Percentiles rank a stretch among this genome's conserved stretches.
Evolutionary conservation across 495 filamentous ascomycete species (phyloP).

Genomic region (Tuber umbilicatum): DNA sequence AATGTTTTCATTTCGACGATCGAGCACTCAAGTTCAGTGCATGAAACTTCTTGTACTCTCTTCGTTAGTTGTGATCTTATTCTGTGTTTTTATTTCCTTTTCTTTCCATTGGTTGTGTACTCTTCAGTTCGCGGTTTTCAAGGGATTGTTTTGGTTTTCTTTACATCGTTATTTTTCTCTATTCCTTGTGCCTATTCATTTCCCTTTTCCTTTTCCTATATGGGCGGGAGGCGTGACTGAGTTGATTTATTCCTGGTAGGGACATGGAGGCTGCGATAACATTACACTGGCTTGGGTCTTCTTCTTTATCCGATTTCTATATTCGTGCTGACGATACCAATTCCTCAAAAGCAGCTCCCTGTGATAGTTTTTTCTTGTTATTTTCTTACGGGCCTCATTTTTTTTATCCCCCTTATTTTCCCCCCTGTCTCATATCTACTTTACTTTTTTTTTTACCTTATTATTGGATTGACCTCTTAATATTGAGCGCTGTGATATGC

Average conservation of each 20-base stretch:
- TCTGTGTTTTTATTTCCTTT: conserved; percentile 26
- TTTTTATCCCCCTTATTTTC: conserved; percentile 10
- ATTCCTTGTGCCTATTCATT: conserved; percentile 39
- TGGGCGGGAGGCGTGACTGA: conserved; percentile 33
- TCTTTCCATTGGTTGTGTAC: conserved; percentile 28
- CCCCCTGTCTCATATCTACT: conserved; percentile 31
- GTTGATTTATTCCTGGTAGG: conserved; percentile 33
- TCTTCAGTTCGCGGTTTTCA: conserved; percentile 34
- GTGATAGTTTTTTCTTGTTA: conserved; percentile 19
- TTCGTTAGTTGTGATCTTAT: conserved; percentile 36
- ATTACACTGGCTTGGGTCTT: conserved; percentile 23
- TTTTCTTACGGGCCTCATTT: conserved; percentile 22
- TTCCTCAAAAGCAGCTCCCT: conserved; percentile 8
- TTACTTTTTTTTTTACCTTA: conserved; percentile 21
- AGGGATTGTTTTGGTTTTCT: conserved; percentile 38
- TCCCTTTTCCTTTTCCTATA: conserved; percentile 19
- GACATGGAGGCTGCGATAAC: conserved; percentile 31
- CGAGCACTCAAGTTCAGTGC: conserved; percentile 27
- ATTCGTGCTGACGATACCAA: conserved; percentile 9
- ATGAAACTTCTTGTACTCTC: conserved; percentile 33
- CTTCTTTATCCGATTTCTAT: conserved; percentile 18
- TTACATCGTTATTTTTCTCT: conserved; percentile 21
- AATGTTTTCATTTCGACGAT: conserved; percentile 11
- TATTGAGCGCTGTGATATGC: conserved; percentile 1
- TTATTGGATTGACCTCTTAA: not conserved